phyloP scores from a whole-genome alignment of 768 basidiomycete genomes.

The Candolleomyces efflorescens region DNA sequence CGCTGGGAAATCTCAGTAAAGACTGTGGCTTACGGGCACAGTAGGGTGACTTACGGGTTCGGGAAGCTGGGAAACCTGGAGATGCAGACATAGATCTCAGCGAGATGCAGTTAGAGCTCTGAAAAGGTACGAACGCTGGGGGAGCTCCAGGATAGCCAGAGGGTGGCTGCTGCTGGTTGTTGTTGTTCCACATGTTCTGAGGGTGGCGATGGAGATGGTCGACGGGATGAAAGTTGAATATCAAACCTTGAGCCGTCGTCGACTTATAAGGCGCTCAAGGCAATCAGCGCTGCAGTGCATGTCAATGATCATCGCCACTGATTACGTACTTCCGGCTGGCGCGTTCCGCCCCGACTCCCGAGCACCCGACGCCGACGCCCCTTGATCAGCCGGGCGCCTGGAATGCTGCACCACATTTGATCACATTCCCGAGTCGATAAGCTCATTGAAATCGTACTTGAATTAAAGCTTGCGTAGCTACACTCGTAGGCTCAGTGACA shows the following conservation, averaged over 20 bases:
- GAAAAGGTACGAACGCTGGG: constrained; percentile 17
- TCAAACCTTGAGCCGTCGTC: background rate
- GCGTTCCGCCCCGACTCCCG: too few species aligned
- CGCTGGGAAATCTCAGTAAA: constrained; percentile 1
- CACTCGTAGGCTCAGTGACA: too few species aligned
- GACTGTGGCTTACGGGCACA: background rate
- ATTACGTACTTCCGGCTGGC: too few species aligned
- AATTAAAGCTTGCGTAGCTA: too few species aligned
- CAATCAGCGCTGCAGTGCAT: background rate
- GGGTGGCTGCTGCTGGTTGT: constrained; percentile 19
- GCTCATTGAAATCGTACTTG: too few species aligned
- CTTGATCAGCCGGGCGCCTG: too few species aligned
- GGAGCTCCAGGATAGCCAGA: constrained; percentile 15
- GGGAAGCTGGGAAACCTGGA: constrained; percentile 27
- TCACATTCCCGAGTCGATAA: too few species aligned
- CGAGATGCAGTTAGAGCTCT: background rate
- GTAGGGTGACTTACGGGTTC: constrained; percentile 16
- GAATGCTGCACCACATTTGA: too few species aligned
- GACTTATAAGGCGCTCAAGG: background rate
- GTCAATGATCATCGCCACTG: too few species aligned
- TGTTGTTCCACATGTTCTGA: constrained; percentile 28
- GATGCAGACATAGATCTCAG: background rate
- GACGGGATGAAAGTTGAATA: background rate
- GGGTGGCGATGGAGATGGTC: background rate
- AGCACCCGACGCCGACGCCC: too few species aligned